Base-by-base conservation (phyloP, 1,284 basidiomycete genomes). In the Trametes versicolor region DNA sequence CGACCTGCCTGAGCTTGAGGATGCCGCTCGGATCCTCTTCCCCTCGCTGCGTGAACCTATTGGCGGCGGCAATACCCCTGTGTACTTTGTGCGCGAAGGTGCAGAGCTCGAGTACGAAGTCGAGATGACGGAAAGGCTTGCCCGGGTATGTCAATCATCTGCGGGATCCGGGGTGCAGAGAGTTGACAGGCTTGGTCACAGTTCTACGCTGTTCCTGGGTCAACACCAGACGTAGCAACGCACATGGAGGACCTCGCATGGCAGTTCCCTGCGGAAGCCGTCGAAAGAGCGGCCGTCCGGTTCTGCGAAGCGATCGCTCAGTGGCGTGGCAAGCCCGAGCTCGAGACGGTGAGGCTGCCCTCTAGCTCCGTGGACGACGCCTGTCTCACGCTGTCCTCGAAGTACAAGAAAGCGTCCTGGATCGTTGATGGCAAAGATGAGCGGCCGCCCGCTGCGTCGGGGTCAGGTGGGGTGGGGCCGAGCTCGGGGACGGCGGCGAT, bases 181-280 rank as follows among this genome's bases (percentile, higher is more conserved):
- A 21, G 51, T 55, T 37, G 37, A 49, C 36, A 17, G 15, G 29
- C 43, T 56, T 63, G 43, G 48, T 34, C 63, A 10, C 68, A 94
- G 92, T 94, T 94, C 74, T 88, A 90, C 67, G 88, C 89, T 58
- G 86, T 94, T 51, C 89, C 91, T 4, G 74, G 80, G 6, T 82
- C 86, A 34, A 90, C 90, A 0, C 88, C 88, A 0, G 90, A 93
- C 73, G 80, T 94, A 21, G 86, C 88, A 4, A 91, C 89, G 1
- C 92, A 94, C 69, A 88, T 94, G 85, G 90, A 93, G 72, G 87
- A 91, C 71, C 79, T 94, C 5, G 90, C 91, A 2, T 90, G 88
- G 85, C 86, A 87, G 69, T 94, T 89, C 74, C 91, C 93, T 34
- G 88, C 89, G 0, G 92, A 94, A 70, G 88, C 90, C n/a, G 84